Base-by-base conservation (phyloP, 345 rosid genomes). In the Murraya koenigii region DNA sequence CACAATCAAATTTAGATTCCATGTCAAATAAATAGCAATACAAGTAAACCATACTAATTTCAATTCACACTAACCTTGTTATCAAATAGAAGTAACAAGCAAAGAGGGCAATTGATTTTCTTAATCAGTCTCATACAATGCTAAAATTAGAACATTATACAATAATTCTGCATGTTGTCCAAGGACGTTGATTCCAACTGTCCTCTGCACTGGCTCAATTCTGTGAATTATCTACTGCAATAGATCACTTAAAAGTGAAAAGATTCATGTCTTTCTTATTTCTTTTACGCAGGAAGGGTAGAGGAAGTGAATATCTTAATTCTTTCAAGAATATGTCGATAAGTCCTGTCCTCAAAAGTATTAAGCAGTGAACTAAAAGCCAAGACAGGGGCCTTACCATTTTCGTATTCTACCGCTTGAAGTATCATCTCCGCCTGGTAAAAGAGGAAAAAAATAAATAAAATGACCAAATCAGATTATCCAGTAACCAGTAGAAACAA, bases 321-420 rank as follows among this genome's bases (percentile, higher is more conserved):
- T 58, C 14, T 58, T 58, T n/a, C 11, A 58, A 70, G 32, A 56
- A 59, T 73, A 59, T 17, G 64, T 9, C 15, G 14, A 36, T 1
- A 47, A 75, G 28, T 20, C 39, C 54, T 15, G 41, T 11, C 28
- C 54, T 15, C 39, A 75, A 35, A 38, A 63, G 74, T 60, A 71
- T 36, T 35, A 55, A 25, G 61, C 8, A 11, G 61, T 32, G 19
- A 75, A 30, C 1, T 47, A 62, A 60, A 41, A 44, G 4, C 0
- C 13, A 63, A 60, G n/a, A 52, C 49, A 80, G 58, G 20, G 65
- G 22, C 20, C 87, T 82, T 78, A 93, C 99, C 98, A 28, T 84
- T 91, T 86, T 95, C 97, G 66, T 95, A 95, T 82, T 95, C 99
- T 77, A 93, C 82, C 58, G 98, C 99, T 88, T 95, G 99, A 81